A percentile compares a stretch with the other conserved stretches of the same genome.
Evolutionary conservation across 2,329 filamentous ascomycete genomes (phyloP).

Genomic region (Alternaria sp.): DNA sequence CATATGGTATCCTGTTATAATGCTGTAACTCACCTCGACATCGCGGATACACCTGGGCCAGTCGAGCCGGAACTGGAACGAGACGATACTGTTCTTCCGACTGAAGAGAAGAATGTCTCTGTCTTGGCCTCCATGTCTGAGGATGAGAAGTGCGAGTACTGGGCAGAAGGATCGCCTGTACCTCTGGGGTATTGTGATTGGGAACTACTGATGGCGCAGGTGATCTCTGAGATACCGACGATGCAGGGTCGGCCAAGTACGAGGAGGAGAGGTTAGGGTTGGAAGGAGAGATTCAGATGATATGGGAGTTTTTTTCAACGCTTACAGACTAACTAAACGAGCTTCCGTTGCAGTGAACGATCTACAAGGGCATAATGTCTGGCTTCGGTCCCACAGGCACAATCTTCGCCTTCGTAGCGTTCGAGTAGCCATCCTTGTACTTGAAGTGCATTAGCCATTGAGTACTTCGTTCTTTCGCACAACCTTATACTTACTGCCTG

Average conservation of each 20-base stretch:
- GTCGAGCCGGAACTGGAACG: neutral
- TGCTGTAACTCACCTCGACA: neutral
- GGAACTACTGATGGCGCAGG: neutral
- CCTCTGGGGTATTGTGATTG: neutral
- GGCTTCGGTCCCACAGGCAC: conserved; percentile 22
- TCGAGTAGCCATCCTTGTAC: conserved; percentile 21
- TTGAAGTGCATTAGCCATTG: neutral
- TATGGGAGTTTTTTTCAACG: neutral
- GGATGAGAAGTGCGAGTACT: neutral
- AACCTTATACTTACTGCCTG: neutral
- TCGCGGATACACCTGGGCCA: neutral
- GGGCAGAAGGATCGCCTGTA: neutral
- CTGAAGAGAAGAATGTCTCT: neutral
- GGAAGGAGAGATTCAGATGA: neutral
- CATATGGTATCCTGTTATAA: neutral
- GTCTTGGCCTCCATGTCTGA: neutral
- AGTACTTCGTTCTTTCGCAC: neutral
- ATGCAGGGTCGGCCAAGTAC: neutral
- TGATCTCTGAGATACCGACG: neutral
- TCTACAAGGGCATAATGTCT: conserved; percentile 14
- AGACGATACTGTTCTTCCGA: no score
- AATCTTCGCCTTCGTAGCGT: conserved; percentile 13
- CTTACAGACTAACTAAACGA: neutral
- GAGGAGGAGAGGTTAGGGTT: neutral
- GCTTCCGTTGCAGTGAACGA: no score